Evolutionary conservation across 1,139 yeast genomes (phyloP).

Genomic region (Geotrichum siamense): DNA sequence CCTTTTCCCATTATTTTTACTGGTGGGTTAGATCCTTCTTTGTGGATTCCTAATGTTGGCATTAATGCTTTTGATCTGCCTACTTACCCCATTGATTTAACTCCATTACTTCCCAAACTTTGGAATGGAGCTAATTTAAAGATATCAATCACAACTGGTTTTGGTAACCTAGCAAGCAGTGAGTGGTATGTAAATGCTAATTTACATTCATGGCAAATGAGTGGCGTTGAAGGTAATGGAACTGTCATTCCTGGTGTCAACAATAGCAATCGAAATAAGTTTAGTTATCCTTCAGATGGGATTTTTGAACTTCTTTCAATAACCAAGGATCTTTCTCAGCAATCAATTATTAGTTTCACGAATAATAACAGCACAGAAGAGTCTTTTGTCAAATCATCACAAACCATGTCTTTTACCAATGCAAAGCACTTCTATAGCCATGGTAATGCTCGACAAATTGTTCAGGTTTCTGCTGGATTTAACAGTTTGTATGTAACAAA

Average conservation of each 20-base stretch:
- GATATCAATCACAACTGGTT: slow-evolving; percentile 50
- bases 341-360: slow-evolving; percentile 12
- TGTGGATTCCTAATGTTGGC: slow-evolving; percentile 76
- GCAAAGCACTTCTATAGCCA: slow-evolving; percentile 8
- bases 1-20: slow-evolving; percentile 52
- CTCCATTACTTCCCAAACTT: slow-evolving; percentile 55
- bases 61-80: slow-evolving; percentile 65
- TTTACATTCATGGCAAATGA: slow-evolving; percentile 52
- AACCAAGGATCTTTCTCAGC: slow-evolving; percentile 11
- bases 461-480: slow-evolving; percentile 14
- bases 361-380: slow-evolving; percentile 2
- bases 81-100: slow-evolving; percentile 56
- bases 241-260: slow-evolving; percentile 6
- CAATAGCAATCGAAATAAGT: slow-evolving; percentile 6
- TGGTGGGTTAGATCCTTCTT: slow-evolving; percentile 70
- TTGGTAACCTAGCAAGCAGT: slow-evolving; percentile 33
- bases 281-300: not conserved
- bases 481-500: slow-evolving; percentile 8
- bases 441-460: slow-evolving; percentile 7
- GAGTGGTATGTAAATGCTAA: slow-evolving; percentile 69
- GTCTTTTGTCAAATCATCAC: slow-evolving; percentile 14
- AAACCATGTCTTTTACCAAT: slow-evolving; percentile 12
- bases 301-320: slow-evolving; percentile 11
- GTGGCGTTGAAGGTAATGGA: slow-evolving; percentile 28
- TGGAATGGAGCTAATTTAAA: slow-evolving; percentile 39